A percentile compares a stretch with the other conserved stretches of the same genome.
phyloP scores from a whole-genome alignment of 2,329 filamentous ascomycete genomes.

The Hypoxylon rubiginosum region DNA sequence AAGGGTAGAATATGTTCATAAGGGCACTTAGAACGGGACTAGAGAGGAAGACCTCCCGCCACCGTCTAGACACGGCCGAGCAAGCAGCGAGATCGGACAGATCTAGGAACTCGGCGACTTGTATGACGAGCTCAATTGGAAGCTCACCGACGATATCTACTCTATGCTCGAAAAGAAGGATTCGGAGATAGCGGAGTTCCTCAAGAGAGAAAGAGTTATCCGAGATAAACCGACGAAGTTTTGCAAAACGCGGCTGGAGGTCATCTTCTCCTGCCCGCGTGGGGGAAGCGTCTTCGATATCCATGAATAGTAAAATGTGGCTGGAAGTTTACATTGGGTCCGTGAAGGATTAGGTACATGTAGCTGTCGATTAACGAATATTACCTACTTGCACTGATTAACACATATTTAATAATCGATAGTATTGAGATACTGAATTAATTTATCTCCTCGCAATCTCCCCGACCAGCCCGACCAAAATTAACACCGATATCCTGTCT shows the following conservation, averaged over 20 bases:
- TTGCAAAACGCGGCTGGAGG: slow-evolving; percentile 11
- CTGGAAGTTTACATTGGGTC: too few species aligned
- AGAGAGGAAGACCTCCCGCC: slow-evolving; percentile 46
- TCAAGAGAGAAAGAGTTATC: slow-evolving; percentile 22
- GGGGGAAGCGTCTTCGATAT: neutral
- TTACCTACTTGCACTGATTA: too few species aligned
- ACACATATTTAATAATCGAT: too few species aligned
- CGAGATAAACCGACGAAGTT: slow-evolving; percentile 36
- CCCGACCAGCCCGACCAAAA: too few species aligned
- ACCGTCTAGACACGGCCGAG: slow-evolving; percentile 43
- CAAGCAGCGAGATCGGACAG: slow-evolving; percentile 39
- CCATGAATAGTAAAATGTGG: slow-evolving; percentile 8
- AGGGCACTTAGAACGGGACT: slow-evolving; percentile 27
- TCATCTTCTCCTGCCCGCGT: neutral
- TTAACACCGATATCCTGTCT: too few species aligned
- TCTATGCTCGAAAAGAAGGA: slow-evolving; percentile 31
- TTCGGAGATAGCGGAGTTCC: slow-evolving; percentile 42
- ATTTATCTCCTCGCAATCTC: too few species aligned
- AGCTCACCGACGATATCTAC: slow-evolving; percentile 42
- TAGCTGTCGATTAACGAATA: too few species aligned
- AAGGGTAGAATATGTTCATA: slow-evolving; percentile 36
- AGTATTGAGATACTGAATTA: too few species aligned
- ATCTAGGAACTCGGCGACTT: slow-evolving; percentile 36
- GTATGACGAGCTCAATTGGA: slow-evolving; percentile 43
- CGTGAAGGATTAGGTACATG: too few species aligned